phyloP scores from a whole-genome alignment of 352 stramenopile genomes.

The Halophytophthora polymorphica region DNA sequence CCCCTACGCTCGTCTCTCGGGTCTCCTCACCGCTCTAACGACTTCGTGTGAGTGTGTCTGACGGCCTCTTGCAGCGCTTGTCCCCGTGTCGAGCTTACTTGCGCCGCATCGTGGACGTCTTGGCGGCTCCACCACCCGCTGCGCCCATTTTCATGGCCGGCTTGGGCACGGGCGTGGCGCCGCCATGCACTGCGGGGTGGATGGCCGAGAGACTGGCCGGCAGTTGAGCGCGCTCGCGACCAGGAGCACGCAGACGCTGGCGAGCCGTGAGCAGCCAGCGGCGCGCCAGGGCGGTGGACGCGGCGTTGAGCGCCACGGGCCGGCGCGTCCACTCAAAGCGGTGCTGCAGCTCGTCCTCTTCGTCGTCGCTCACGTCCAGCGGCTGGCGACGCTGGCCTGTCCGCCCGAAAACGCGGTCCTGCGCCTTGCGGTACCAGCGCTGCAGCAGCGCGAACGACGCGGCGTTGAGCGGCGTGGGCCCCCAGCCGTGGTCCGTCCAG shows the following conservation, averaged over 20 bases:
- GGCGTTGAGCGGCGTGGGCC: slow-evolving; percentile 68
- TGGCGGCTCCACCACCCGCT: slow-evolving; percentile 50
- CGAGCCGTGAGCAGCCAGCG: slow-evolving; percentile 78
- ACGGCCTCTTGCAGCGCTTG: too few species aligned
- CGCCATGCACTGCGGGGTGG: slow-evolving; percentile 41
- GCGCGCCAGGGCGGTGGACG: slow-evolving; percentile 76
- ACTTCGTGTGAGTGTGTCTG: too few species aligned
- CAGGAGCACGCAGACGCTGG: slow-evolving; percentile 53
- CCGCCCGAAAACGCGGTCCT: slow-evolving; percentile 86
- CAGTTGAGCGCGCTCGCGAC: slow-evolving; percentile 31
- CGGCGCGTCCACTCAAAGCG: slow-evolving; percentile 80
- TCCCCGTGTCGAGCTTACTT: too few species aligned
- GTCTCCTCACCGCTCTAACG: too few species aligned
- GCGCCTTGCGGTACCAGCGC: slow-evolving; percentile 90
- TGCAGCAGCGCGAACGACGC: slow-evolving; percentile 88
- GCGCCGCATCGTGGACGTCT: slow-evolving; percentile 59
- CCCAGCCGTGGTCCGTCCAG: slow-evolving; percentile 37
- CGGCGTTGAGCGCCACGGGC: slow-evolving; percentile 60
- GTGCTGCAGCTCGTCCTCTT: slow-evolving; percentile 68
- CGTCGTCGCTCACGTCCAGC: slow-evolving; percentile 85
- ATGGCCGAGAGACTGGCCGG: slow-evolving; percentile 57
- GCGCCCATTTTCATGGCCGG: slow-evolving; percentile 73
- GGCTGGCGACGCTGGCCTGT: slow-evolving; percentile 51
- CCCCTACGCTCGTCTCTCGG: too few species aligned
- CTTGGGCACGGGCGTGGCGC: slow-evolving; percentile 64